phyloP scores from a whole-genome alignment of 257 asterid species.

The Rubia yunnanensis region DNA sequence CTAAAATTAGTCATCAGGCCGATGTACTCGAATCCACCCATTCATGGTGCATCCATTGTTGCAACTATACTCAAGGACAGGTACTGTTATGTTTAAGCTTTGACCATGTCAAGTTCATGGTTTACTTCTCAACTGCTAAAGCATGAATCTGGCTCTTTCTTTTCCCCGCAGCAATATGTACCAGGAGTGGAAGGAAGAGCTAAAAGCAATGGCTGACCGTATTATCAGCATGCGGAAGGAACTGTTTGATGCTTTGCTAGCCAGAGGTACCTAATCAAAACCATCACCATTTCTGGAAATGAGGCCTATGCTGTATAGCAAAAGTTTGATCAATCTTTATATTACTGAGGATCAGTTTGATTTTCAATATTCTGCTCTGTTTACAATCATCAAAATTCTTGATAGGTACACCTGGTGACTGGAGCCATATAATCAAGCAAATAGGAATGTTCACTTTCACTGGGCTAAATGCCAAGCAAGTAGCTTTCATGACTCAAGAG shows the following conservation, averaged over 20 bases:
- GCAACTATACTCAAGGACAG: constrained; percentile 65
- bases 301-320: neutral
- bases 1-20: constrained; percentile 77
- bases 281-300: neutral
- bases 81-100: constrained; percentile 15
- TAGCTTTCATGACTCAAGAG: constrained; percentile 68
- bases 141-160: neutral
- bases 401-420: constrained; percentile 78
- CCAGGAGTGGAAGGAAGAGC: constrained; percentile 67
- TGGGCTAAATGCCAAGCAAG: constrained; percentile 59
- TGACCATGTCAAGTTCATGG: neutral
- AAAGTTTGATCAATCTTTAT: too few relatives aligned
- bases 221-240: constrained; percentile 77
- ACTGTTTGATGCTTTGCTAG: constrained; percentile 55
- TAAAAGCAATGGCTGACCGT: constrained; percentile 81
- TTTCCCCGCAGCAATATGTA: constrained; percentile 41
- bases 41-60: constrained; percentile 78
- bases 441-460: constrained; percentile 88
- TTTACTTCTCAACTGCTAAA: neutral
- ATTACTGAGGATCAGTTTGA: neutral
- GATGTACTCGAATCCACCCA: constrained; percentile 77
- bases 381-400: neutral
- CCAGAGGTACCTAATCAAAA: constrained; percentile 33
- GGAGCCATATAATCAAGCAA: constrained; percentile 83
- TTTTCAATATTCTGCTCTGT: neutral